Percentiles rank a stretch among this genome's conserved stretches.
Conservation (phyloP, 495 filamentous ascomycete species). For the Aspergillus panamensis region DNA sequence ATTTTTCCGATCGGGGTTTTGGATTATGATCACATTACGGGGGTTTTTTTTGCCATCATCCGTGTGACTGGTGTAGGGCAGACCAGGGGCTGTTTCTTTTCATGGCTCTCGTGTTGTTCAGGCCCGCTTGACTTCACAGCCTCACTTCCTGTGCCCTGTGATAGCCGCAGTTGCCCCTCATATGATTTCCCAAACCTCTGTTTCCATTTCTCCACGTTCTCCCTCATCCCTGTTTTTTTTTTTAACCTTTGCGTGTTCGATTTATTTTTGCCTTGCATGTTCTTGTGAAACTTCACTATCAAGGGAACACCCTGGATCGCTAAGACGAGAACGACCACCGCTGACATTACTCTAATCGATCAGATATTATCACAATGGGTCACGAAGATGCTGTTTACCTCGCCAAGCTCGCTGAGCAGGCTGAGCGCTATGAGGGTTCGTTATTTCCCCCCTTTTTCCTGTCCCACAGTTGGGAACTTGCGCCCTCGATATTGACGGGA, state of each 20-base stretch:
- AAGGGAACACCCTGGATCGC: background rate
- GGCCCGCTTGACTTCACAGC: conserved; percentile 24
- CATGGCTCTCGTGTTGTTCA: conserved; percentile 15
- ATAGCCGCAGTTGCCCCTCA: conserved; percentile 23
- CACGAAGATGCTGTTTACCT: conserved; percentile 99
- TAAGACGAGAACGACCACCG: background rate
- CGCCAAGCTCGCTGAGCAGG: conserved; percentile 99
- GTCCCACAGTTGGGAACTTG: background rate
- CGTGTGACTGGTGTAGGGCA: conserved; percentile 14
- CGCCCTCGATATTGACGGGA: conserved; percentile 23
- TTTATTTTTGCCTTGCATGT: conserved; percentile 10
- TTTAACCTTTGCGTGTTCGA: background rate
- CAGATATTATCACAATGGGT: conserved; percentile 70
- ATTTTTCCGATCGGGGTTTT: background rate
- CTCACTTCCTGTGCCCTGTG: conserved; percentile 23
- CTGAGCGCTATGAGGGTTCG: conserved; percentile 99
- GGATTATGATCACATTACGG: background rate
- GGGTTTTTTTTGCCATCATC: conserved; percentile 6
- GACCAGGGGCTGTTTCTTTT: conserved; percentile 11
- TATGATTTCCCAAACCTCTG: conserved; percentile 6
- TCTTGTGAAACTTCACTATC: conserved; percentile 5
- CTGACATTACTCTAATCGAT: conserved; percentile 7
- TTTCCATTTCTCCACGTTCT: background rate
- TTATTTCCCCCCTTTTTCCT: conserved; percentile 19
- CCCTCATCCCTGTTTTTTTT: background rate